Evolutionary conservation across 257 asterid genomes (phyloP), one percentile per base, ranked within the genome.

Genomic region (Thymus quinquecostatus): DNA sequence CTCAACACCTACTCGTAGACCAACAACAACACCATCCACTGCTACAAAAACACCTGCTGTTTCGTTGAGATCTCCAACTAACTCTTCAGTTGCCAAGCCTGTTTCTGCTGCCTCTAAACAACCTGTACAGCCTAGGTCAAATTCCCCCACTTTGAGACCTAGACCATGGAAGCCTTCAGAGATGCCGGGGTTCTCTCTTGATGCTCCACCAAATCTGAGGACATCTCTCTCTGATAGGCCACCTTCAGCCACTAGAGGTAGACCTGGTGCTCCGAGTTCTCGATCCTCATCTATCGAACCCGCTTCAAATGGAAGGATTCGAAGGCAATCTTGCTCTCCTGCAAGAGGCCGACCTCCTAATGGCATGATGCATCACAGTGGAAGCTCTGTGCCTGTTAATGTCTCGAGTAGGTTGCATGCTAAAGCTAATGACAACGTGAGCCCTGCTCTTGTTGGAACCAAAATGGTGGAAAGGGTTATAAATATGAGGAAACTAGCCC

Each of bases 381-480:
- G 99, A 66, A 85, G 96, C 83, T 92, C 99, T 65, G 99, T 95
- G 30, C 99, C 98, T 9, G 96, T 85, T 71, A 73, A 77, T 48
- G 77, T 87, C 55, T 73, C 75, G 62, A 87, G 77, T 71, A 85
- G 99, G 68, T 79, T 90, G 72, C 87, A 88, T 77, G 98, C 96
- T 53, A 95, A 95, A 83, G 98, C 99, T 78, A 92, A 92, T 76
- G 97, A 87, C 85, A 88, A 88, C 50, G 88, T 89, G 50, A 95
- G 95, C 82, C 99, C 99, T 72, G 92, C 34, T 66, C 69, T 89
- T 73, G 57, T 86, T 63, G 99, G 99, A 45, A 92, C 89, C 34
- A 95, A 92, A 78, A 95, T 95, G 99, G 99, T 95, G 58, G 99
- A 95, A 69, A 86, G 99, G 82, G 97, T 88, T 14, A 83, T 95